Conservation (phyloP, 2,329 filamentous ascomycete species). For the Amphichorda felina region DNA sequence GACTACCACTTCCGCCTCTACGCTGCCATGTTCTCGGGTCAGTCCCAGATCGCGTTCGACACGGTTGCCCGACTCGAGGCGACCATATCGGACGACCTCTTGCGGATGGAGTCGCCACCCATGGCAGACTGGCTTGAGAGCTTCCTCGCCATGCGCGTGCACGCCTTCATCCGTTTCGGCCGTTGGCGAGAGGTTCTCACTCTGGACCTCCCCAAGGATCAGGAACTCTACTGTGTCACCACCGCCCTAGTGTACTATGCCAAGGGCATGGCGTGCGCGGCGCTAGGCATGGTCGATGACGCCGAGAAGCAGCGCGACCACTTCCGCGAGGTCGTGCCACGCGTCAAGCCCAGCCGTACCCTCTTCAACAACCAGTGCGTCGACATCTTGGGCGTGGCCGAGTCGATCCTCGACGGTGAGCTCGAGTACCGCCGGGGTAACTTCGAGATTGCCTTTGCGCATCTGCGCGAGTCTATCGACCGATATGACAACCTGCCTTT, state of each 20-base stretch:
- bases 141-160: conserved; percentile 55
- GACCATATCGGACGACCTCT: conserved; percentile 49
- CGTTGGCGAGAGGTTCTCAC: conserved; percentile 54
- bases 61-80: conserved; percentile 47
- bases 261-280: conserved; percentile 54
- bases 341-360: conserved; percentile 46
- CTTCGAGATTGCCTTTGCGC: conserved; percentile 43
- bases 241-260: conserved; percentile 59
- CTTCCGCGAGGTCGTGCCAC: conserved; percentile 37
- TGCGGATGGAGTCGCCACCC: conserved; percentile 52
- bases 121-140: conserved; percentile 74
- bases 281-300: conserved; percentile 38
- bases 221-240: conserved; percentile 53
- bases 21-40: conserved; percentile 65
- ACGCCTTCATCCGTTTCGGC: conserved; percentile 64
- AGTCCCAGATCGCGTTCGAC: conserved; percentile 49
- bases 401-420: conserved; percentile 63
- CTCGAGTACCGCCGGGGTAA: conserved; percentile 55
- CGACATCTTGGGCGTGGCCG: conserved; percentile 50
- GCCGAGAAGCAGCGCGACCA: conserved; percentile 37
- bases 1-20: conserved; percentile 68
- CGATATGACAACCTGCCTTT: conserved; percentile 55
- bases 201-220: conserved; percentile 43
- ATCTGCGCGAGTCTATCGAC: conserved; percentile 43
- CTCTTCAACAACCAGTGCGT: conserved; percentile 26